Conservation (phyloP, 345 rosid genomes). For the Boechera retrofracta region DNA sequence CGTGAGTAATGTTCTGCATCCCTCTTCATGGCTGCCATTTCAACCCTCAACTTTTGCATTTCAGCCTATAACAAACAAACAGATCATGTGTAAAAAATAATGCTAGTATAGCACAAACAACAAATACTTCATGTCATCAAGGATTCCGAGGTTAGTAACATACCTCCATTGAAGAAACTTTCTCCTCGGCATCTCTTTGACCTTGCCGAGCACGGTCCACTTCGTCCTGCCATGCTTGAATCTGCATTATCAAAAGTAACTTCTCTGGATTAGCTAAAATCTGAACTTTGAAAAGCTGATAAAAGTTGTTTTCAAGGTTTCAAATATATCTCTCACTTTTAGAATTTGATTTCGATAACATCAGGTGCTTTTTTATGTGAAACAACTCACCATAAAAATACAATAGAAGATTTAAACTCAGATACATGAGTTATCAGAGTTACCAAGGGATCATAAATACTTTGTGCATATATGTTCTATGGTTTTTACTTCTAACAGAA, state of each 20-base stretch:
- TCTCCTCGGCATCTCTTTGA: conserved; percentile 96
- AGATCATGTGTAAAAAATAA: conserved; percentile 1
- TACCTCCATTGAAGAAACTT: conserved; percentile 88
- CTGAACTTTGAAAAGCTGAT: conserved; percentile 20
- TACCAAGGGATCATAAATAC: conserved; percentile 13
- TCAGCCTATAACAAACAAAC: conserved; percentile 70
- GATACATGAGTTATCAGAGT: conserved; percentile 17
- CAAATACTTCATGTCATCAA: conserved; percentile 1
- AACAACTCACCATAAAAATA: conserved; percentile 17
- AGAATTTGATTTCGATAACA: conserved; percentile 3
- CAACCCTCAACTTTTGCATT: conserved; percentile 92
- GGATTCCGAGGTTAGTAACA: conserved; percentile 29
- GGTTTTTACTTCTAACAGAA: conserved; percentile 3
- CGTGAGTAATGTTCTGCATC: conserved; percentile 99
- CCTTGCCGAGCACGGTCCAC: conserved; percentile 93
- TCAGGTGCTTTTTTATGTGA: conserved; percentile 16
- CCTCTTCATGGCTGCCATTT: conserved; percentile 98
- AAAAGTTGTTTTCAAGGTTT: conserved; percentile 17
- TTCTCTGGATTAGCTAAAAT: conserved; percentile 28
- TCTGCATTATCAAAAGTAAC: conserved; percentile 44
- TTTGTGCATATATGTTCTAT: not conserved
- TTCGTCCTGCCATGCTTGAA: conserved; percentile 98
- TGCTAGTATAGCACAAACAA: conserved; percentile 15
- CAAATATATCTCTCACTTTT: not conserved
- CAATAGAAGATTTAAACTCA: conserved; percentile 12